These are phyloP conservation scores for Apium graveolens DNA, from an alignment of 129 eudicot species.

Conservation along the genomic window DNA sequence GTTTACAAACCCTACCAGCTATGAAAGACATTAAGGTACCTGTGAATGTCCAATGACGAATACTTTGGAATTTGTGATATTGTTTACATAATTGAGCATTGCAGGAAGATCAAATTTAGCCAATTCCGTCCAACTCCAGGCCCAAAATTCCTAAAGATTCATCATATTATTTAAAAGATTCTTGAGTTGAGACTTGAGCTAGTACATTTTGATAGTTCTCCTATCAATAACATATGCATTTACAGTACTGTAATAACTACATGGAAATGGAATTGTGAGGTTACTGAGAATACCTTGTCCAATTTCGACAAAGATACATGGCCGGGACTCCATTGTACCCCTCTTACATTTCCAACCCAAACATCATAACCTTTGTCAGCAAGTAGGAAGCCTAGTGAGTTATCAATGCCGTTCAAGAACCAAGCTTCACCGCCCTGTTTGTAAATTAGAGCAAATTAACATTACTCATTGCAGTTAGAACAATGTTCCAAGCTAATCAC, in stretches of 20 bases:
- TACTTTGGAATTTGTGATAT: not conserved
- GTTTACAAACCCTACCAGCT: not conserved
- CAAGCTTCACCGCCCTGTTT: constrained; percentile 3
- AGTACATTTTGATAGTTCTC: not conserved
- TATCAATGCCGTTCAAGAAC: not conserved
- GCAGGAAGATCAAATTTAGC: not conserved
- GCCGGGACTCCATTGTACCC: not conserved
- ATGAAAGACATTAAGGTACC: not conserved
- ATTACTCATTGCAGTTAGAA: not conserved
- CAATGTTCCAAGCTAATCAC: not conserved
- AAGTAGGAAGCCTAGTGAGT: not conserved
- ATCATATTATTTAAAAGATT: not conserved
- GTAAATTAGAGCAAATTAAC: not conserved
- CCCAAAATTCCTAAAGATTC: not conserved
- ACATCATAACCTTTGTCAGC: constrained; percentile 2
- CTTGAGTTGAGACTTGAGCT: not conserved
- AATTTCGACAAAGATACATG: not conserved
- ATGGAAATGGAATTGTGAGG: not conserved
- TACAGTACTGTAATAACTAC: not conserved
- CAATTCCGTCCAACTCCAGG: not conserved
- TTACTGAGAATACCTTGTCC: not conserved
- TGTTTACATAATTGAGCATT: not conserved
- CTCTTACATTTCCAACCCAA: not conserved
- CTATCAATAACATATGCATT: not conserved
- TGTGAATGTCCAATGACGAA: constrained; percentile 3